These are phyloP conservation scores for Hippophae tibetana DNA, from an alignment of 306 rosid species.

Conservation along the genomic window DNA sequence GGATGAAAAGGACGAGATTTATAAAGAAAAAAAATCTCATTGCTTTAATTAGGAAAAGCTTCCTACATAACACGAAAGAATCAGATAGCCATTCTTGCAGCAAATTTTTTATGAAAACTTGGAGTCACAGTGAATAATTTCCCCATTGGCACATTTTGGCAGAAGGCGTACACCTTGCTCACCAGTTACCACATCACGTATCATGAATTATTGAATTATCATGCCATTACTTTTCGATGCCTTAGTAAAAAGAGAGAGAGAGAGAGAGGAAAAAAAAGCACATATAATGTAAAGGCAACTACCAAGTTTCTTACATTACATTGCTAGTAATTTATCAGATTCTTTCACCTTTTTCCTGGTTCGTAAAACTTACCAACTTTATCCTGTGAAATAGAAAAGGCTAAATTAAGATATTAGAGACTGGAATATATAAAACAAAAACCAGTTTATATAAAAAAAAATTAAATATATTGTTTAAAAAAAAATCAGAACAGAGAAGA, in stretches of 20 bases:
- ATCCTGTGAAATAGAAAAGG: conserved; percentile 47
- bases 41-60: neutral
- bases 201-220: no score
- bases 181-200: neutral
- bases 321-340: conserved; percentile 26
- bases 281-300: neutral
- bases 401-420: neutral
- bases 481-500: no score
- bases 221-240: no score
- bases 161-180: neutral
- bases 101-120: neutral
- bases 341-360: conserved; percentile 24
- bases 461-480: no score
- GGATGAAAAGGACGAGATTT: neutral
- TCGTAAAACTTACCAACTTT: conserved; percentile 83
- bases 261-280: neutral
- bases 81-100: neutral
- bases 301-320: conserved; percentile 30
- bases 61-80: neutral
- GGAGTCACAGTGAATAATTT: neutral
- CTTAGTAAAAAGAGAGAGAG: neutral
- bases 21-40: neutral
- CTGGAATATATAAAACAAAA: neutral
- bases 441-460: no score
- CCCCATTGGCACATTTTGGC: neutral